Evolutionary conservation across 2,329 filamentous ascomycete species (phyloP), one percentile per base, ranked within the genome.

Genomic region (Fusarium penzigii): DNA sequence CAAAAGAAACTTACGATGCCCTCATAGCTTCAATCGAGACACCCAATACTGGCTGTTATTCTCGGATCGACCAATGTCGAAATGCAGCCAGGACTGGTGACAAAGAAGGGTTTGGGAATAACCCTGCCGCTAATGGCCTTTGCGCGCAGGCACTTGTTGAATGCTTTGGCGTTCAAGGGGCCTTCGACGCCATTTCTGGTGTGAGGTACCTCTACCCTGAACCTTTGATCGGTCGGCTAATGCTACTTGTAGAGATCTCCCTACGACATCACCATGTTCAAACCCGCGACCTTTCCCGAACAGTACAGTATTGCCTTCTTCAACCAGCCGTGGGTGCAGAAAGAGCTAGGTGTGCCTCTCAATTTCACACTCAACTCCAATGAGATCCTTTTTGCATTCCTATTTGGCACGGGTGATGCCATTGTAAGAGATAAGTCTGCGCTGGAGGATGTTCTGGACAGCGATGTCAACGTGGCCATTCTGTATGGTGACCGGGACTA

Each of bases 401-500:
- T 88, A 67, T 84, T 81, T 53, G 78, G 82, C 47, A 86, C 83
- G 58, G 79, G 80, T 7, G 81, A 82, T 61, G 78, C 84, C 56
- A 72, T 85, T 29, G 66, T 78, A 29, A 54, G 54, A 1, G 52
- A 39, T 20, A 25, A 58, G 8, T 12, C 45, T 2, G 72, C 80
- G 47, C 72, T 89, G 3, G 82, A 84, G 51, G 71, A 76, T 12
- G 77, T 88, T 16, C 72, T 89, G 42, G 73, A 80, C 10, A 75
- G 72, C 1, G 85, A 84, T 25, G 80, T 90, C 8, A 84, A 83
- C 12, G 82, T 93, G 14, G 85, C 85, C 2, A 70, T 92, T 50
- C 78, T 90, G 45, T 89, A 92, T 65, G 81, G 81, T 14, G 81
- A 84, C 61, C 70, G 79, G 46, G 82, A 85, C 64, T 84, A 80